Evolutionary conservation across 768 basidiomycete species (phyloP).

Genomic region (Leucocoprinus sp.): DNA sequence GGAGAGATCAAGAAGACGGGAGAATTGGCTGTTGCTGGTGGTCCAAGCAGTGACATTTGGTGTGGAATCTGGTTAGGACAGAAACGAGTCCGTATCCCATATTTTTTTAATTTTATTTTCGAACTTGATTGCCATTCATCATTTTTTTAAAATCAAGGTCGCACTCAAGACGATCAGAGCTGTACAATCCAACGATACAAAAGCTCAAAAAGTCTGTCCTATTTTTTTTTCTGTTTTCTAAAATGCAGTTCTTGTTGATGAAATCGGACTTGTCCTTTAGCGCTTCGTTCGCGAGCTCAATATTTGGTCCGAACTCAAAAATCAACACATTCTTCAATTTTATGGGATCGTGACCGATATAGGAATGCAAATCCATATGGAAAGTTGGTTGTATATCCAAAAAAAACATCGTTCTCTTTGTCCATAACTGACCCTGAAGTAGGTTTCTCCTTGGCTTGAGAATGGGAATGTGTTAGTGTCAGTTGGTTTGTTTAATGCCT

Average conservation of each 20-base stretch:
- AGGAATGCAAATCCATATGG: conserved; percentile 43
- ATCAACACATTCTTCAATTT: conserved; percentile 47
- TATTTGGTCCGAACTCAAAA: conserved; percentile 43
- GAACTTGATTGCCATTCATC: not conserved
- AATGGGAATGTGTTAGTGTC: conserved; percentile 50
- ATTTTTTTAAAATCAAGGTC: conserved; percentile 39
- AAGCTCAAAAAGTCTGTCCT: conserved; percentile 32
- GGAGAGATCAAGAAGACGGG: conserved; percentile 37
- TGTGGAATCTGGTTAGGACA: conserved; percentile 46
- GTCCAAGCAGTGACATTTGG: conserved; percentile 48
- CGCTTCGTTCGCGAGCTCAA: conserved; percentile 49
- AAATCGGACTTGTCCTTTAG: conserved; percentile 29
- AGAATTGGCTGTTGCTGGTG: conserved; percentile 38
- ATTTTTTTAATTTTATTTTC: conserved; percentile 9
- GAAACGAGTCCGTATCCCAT: conserved; percentile 31
- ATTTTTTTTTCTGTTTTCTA: too few relatives aligned
- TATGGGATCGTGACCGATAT: conserved; percentile 49
- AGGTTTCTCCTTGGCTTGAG: conserved; percentile 60
- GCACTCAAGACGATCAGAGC: conserved; percentile 49
- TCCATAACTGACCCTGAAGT: not conserved
- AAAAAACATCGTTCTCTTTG: too few relatives aligned
- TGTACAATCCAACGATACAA: conserved; percentile 34
- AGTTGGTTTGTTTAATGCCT: conserved; percentile 8
- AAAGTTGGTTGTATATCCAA: not conserved
- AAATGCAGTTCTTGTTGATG: too few relatives aligned